Base-by-base conservation (phyloP, 2,329 filamentous ascomycete genomes). In the Corinectria fuckeliana region DNA sequence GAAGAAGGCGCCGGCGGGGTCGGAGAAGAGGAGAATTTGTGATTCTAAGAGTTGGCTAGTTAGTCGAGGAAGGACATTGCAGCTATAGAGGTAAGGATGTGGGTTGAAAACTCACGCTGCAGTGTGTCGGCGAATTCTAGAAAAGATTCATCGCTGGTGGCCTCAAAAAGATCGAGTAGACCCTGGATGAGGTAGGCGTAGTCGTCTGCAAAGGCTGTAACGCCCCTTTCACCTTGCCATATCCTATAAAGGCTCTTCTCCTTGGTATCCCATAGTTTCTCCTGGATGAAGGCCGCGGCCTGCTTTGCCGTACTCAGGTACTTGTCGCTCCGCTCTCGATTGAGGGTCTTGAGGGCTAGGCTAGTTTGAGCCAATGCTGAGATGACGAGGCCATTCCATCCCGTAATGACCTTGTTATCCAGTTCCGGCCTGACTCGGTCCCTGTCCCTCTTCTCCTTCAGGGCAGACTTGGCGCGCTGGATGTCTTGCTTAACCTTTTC, bases 321-420 rank as follows among this genome's bases (percentile, higher is more conserved):
- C 58, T 80, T 78, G 26, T 79, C 75, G 6, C 88, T 85, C 63
- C 82, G 83, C 36, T 80, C 80, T 0, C 83, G 76, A 56, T 89
- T 85, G 18, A 89, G 79, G 2, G 80, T 77, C 18, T 82, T 81
- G n/a, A 97, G 78, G 0, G 89, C 85, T 3, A 86, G 83, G n/a
- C 87, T 87, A 8, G 91, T 86, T 62, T 91, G 86, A 14, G 92
- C 88, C n/a, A 99, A 81, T 1, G 91, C 89, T 1, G 89, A 88
- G 56, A 98, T 92, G 0, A 91, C 92, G 57, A 98, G 85, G 3
- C 93, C 94, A 64, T 98, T 98, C 87, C 91, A 95, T 10, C 89
- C 87, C 1, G 91, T 88, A 3, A 97, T 87, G 41, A 96, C 89
- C 76, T 98, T 98, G 71, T 93, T 91, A 70, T 98, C 95, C 5